phyloP scores from a whole-genome alignment of 2,329 filamentous ascomycete genomes.

The Graphilbum sp. region DNA sequence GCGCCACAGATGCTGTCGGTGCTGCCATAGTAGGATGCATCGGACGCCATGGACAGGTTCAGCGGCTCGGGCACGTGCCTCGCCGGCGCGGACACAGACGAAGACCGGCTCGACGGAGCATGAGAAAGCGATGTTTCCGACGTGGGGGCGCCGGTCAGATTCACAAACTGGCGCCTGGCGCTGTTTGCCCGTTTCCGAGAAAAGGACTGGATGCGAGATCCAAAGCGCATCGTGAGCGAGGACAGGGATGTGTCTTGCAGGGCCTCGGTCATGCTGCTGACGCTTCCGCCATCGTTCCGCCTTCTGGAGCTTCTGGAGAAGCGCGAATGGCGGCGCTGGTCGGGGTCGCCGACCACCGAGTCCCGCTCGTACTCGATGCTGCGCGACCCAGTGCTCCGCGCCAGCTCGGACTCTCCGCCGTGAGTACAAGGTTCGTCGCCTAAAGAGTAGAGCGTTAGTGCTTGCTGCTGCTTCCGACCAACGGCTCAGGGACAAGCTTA shows the following conservation, averaged over 20 bases:
- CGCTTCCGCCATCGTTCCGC: slow-evolving; percentile 4
- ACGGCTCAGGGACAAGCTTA: slow-evolving; percentile 29
- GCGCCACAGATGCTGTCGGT: slow-evolving; percentile 28
- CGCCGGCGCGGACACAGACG: slow-evolving; percentile 50
- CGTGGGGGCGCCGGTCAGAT: slow-evolving; percentile 36
- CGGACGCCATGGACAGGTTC: slow-evolving; percentile 21
- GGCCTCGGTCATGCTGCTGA: neutral
- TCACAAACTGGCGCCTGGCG: slow-evolving; percentile 27
- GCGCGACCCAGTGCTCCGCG: slow-evolving; percentile 21
- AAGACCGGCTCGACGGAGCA: slow-evolving; percentile 59
- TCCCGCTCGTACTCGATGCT: slow-evolving; percentile 49
- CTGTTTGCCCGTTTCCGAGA: slow-evolving; percentile 30
- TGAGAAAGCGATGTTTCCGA: slow-evolving; percentile 61
- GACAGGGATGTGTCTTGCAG: slow-evolving; percentile 38
- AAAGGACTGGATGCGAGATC: slow-evolving; percentile 40
- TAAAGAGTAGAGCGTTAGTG: slow-evolving; percentile 18
- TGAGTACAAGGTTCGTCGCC: slow-evolving; percentile 48
- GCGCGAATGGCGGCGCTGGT: too few relatives aligned
- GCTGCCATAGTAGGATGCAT: slow-evolving; percentile 33
- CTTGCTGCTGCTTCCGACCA: neutral
- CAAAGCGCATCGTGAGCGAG: slow-evolving; percentile 48
- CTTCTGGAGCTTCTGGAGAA: slow-evolving; percentile 17
- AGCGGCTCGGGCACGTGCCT: slow-evolving; percentile 9
- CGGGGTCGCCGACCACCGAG: too few relatives aligned
- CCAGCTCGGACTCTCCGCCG: slow-evolving; percentile 15